Conservation (phyloP, 805 yeast species). For the Schizosaccharomyces lindneri region DNA sequence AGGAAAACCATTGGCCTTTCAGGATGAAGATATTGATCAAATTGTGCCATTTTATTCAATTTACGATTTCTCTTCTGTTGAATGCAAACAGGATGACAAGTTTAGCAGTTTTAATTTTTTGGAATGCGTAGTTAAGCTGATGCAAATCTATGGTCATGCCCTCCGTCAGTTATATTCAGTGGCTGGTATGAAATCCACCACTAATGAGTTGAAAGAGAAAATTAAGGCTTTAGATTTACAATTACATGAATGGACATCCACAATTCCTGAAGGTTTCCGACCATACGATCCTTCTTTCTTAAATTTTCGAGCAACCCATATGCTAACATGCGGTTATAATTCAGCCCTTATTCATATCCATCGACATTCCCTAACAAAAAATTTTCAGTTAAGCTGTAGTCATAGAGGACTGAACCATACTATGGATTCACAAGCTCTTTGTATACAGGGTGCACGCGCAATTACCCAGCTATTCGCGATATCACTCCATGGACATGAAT, state of each 20-base stretch:
- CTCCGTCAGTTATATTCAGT: background rate
- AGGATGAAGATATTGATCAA: slow-evolving; percentile 6
- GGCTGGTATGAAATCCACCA: background rate
- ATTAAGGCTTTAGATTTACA: background rate
- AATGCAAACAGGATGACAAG: background rate
- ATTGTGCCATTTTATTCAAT: background rate
- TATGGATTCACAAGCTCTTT: background rate
- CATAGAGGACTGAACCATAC: background rate
- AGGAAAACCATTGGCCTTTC: slow-evolving; percentile 8
- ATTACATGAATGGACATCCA: background rate
- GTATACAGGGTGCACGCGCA: background rate
- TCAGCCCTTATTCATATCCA: background rate
- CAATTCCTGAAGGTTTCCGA: background rate
- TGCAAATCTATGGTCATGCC: background rate
- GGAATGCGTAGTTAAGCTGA: background rate
- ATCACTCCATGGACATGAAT: background rate
- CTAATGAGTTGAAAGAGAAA: background rate
- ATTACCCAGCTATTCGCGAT: background rate
- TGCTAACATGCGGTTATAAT: background rate
- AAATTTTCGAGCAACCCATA: background rate
- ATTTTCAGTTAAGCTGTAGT: background rate
- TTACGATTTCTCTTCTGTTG: background rate
- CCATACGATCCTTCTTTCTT: background rate
- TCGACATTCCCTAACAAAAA: background rate
- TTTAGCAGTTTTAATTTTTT: background rate